Base-by-base conservation (phyloP, 179 eudicot genomes). In the Heliamphora pulchella region DNA sequence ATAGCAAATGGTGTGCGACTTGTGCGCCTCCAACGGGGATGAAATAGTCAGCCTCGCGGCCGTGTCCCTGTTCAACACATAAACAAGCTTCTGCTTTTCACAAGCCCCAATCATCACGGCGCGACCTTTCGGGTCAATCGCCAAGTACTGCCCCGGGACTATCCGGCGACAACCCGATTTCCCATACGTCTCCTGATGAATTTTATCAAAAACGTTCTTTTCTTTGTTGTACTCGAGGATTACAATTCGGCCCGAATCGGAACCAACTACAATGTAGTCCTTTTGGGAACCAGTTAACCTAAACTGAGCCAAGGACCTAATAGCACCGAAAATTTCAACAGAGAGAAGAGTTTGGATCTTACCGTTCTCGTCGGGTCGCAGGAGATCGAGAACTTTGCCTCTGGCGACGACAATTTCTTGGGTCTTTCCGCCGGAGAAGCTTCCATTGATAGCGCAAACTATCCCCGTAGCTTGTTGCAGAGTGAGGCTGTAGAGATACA, bases 91-190 rank as follows among this genome's bases (percentile, higher is more conserved):
- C 90, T 96, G 99, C 81, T 96, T 96, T 84, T 96, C 99, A 67
- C 91, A 89, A 10, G 98, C 98, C 20, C 93, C 99, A 81, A 96
- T 87, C 99, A 96, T 96, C 0, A 91, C 97, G 6, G 99, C 99
- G 46, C 99, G 66, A 10, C 99, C 99, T 80, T 94, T 94, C 0
- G 99, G 98, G 74, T 96, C 99, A 58, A 96, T 79, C 1, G 94
- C 97, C 75, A 94, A 71, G 77, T 88, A 96, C 89, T 96, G 99
- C 0, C 99, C 99, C 0, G 97, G 98, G 0, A 96, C 99, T 77
- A 96, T 94, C 46, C 98, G 84, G 43, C 99, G 89, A 82, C 96
- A 88, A 1, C 99, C 98, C 8, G 97, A 92, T 22, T 96, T 96
- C 18, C 99, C 99, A 22, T 94, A 96, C 0, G 99, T 94, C 39